Evolutionary conservation across 164 flowering plant species (phyloP).

Genomic region (Magnolia sinica): DNA sequence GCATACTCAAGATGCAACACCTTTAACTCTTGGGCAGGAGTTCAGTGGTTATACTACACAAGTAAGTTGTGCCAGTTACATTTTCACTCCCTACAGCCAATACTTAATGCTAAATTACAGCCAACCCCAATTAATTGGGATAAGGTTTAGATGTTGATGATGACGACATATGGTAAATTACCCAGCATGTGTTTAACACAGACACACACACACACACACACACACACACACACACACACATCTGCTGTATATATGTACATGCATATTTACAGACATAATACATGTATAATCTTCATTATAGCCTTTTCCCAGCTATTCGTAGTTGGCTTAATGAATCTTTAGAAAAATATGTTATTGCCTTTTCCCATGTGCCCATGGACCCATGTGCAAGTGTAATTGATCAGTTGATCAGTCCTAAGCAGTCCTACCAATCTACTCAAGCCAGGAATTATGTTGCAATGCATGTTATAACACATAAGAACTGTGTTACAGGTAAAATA

Average conservation of each 20-base stretch:
- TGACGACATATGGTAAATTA: neutral
- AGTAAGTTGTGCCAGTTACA: conserved; percentile 34
- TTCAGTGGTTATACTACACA: conserved; percentile 97
- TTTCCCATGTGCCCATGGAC: neutral
- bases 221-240: too few relatives aligned
- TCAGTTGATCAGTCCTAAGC: neutral
- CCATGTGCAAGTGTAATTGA: neutral
- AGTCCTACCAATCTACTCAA: neutral
- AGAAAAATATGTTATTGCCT: neutral
- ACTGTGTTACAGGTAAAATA: conserved; percentile 69
- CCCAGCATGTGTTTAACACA: neutral
- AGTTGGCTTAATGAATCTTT: neutral
- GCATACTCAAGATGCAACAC: conserved; percentile 99
- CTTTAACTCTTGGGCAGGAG: conserved; percentile 97
- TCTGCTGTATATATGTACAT: neutral
- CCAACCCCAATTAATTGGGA: too few relatives aligned
- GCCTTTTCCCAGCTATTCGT: neutral
- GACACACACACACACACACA: too few relatives aligned
- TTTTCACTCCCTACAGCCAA: neutral
- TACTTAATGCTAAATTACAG: too few relatives aligned
- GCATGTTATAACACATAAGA: neutral
- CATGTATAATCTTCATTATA: neutral
- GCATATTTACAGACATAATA: neutral
- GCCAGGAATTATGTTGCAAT: neutral
- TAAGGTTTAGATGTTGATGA: too few relatives aligned